Evolutionary conservation across 257 asterid genomes (phyloP).

Genomic region (Avicennia marina): DNA sequence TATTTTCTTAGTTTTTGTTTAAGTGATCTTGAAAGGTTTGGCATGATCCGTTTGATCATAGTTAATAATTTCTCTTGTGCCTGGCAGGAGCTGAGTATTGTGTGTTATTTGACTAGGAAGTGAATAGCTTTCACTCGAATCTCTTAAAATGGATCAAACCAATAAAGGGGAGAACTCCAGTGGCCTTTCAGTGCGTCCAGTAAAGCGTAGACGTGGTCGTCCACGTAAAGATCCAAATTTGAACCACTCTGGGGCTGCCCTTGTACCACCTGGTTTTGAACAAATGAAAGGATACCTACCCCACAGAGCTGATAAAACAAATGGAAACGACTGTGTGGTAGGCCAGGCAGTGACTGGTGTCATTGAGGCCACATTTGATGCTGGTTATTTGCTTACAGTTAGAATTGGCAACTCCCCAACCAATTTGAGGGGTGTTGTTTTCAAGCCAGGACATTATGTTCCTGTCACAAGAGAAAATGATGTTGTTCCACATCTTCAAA

Average conservation of each 20-base stretch:
- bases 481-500: conserved; percentile 69
- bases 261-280: conserved; percentile 41
- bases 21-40: not conserved
- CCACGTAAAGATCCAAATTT: conserved; percentile 44
- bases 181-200: conserved; percentile 26
- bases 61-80: conserved; percentile 7
- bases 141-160: conserved; percentile 32
- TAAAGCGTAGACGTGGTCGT: conserved; percentile 47
- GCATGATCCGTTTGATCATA: not conserved
- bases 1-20: too few species aligned
- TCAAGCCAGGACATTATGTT: conserved; percentile 74
- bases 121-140: not conserved
- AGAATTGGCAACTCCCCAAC: conserved; percentile 67
- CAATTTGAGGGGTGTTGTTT: conserved; percentile 73
- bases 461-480: conserved; percentile 82
- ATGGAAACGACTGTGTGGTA: conserved; percentile 32
- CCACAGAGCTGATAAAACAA: conserved; percentile 20
- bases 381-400: conserved; percentile 73
- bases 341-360: conserved; percentile 85
- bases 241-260: conserved; percentile 15
- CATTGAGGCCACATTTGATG: conserved; percentile 79
- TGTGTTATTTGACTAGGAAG: conserved; percentile 1
- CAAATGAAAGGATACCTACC: conserved; percentile 29
- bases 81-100: conserved; percentile 17
- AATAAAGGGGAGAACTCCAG: conserved; percentile 40